Conservation (phyloP, 2,329 filamentous ascomycete species). For the Nemania bipapillata region DNA sequence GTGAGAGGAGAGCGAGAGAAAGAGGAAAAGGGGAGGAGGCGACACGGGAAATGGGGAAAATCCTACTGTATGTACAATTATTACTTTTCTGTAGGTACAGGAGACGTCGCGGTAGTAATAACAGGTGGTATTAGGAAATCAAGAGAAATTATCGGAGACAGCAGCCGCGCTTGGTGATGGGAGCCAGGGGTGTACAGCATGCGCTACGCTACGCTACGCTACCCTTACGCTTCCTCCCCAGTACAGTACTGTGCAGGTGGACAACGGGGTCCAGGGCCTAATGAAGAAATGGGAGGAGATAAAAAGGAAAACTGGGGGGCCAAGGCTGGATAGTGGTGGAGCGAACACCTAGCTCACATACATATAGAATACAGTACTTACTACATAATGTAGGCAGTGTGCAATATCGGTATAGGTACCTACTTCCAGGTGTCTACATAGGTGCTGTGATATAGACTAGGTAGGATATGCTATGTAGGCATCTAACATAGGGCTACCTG, state of each 20-base stretch:
- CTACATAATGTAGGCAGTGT: too few relatives aligned
- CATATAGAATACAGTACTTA: too few relatives aligned
- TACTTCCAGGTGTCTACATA: not conserved
- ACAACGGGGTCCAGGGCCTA: slow-evolving; percentile 30
- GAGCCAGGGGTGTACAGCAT: slow-evolving; percentile 39
- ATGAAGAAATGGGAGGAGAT: slow-evolving; percentile 26
- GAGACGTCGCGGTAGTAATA: slow-evolving; percentile 41
- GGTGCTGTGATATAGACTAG: not conserved
- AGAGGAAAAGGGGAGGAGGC: slow-evolving; percentile 46
- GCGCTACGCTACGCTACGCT: slow-evolving; percentile 2
- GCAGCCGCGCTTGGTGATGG: slow-evolving; percentile 40
- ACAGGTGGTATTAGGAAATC: slow-evolving; percentile 47
- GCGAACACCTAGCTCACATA: not conserved
- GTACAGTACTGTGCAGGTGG: slow-evolving; percentile 35
- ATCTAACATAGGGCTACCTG: not conserved
- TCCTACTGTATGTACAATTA: slow-evolving; percentile 40
- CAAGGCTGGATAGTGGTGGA: slow-evolving; percentile 12
- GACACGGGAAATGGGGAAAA: slow-evolving; percentile 46
- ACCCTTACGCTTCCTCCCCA: slow-evolving; percentile 7
- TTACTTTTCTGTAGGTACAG: slow-evolving; percentile 35
- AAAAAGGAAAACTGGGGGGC: slow-evolving; percentile 29
- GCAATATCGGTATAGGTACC: not conserved
- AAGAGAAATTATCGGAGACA: slow-evolving; percentile 52
- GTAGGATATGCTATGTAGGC: not conserved
- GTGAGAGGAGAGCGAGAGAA: slow-evolving; percentile 39